A percentile compares a stretch with the other conserved stretches of the same genome.
These are phyloP conservation scores for Guyanaporus albipodus DNA, from an alignment of 768 basidiomycete genomes.

Conservation along the genomic window DNA sequence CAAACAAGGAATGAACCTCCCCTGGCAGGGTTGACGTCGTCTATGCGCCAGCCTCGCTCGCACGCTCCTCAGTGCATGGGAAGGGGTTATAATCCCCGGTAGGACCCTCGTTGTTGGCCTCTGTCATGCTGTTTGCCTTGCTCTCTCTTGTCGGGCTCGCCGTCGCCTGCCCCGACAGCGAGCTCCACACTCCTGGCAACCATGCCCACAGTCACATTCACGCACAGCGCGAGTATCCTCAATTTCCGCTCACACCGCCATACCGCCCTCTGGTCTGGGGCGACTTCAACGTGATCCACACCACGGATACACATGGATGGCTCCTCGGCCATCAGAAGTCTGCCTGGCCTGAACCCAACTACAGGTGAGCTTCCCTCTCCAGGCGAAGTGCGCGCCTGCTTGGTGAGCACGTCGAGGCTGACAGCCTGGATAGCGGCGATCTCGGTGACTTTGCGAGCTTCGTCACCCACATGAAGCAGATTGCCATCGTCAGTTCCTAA, in stretches of 20 bases:
- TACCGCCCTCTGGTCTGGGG: slow-evolving; percentile 73
- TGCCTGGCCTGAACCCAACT: slow-evolving; percentile 72
- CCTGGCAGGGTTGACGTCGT: too few relatives aligned
- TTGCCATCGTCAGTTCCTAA: slow-evolving; percentile 53
- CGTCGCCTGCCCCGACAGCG: slow-evolving; percentile 19
- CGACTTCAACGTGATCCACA: slow-evolving; percentile 85
- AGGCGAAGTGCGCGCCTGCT: background rate
- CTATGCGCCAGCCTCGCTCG: too few relatives aligned
- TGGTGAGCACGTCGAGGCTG: background rate
- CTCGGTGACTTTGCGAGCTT: slow-evolving; percentile 89
- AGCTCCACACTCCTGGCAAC: slow-evolving; percentile 21
- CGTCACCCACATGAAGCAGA: slow-evolving; percentile 72
- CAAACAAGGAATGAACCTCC: too few relatives aligned
- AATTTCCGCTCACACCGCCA: slow-evolving; percentile 49
- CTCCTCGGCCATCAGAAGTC: slow-evolving; percentile 79
- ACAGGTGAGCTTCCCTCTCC: slow-evolving; percentile 42
- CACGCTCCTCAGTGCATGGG: too few relatives aligned
- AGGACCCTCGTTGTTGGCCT: background rate
- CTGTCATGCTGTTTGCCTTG: slow-evolving; percentile 15
- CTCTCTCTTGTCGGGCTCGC: slow-evolving; percentile 17
- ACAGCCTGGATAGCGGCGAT: slow-evolving; percentile 40
- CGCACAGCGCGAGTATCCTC: slow-evolving; percentile 37
- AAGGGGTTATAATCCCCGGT: too few relatives aligned
- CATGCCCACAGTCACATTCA: slow-evolving; percentile 35
- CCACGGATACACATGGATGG: slow-evolving; percentile 83